Evolutionary conservation across 768 basidiomycete species (phyloP).

Genomic region (Pseudohyphozyma bogoriensis): DNA sequence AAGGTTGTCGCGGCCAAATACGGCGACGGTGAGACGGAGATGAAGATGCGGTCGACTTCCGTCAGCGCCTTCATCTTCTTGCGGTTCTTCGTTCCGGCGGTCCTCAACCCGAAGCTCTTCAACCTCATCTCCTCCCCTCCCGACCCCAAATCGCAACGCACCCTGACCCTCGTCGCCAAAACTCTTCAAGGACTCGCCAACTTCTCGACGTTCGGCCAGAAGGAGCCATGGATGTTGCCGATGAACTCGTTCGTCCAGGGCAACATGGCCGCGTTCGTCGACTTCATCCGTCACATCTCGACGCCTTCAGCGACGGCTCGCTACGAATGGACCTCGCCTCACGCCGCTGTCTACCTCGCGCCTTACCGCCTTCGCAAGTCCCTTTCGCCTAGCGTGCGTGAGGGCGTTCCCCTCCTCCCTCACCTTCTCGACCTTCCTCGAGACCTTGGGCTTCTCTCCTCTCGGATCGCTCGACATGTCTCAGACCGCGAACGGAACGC

Average conservation of each 20-base stretch:
- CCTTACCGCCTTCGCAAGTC: slow-evolving; percentile 17
- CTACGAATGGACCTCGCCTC: slow-evolving; percentile 27
- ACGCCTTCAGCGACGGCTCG: slow-evolving; percentile 8
- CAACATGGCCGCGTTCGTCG: slow-evolving; percentile 59
- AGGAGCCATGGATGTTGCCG: slow-evolving; percentile 72
- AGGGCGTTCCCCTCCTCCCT: slow-evolving; percentile 54
- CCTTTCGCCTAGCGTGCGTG: slow-evolving; percentile 41
- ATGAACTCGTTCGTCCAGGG: slow-evolving; percentile 62
- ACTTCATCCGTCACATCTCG: slow-evolving; percentile 47
- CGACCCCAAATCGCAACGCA: slow-evolving; percentile 47
- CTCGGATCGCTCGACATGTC: slow-evolving; percentile 58
- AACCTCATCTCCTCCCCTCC: slow-evolving; percentile 50
- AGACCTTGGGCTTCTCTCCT: slow-evolving; percentile 64
- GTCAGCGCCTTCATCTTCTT: slow-evolving; percentile 84
- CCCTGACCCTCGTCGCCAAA: slow-evolving; percentile 73
- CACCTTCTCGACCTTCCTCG: slow-evolving; percentile 66
- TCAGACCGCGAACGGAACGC: slow-evolving; percentile 49
- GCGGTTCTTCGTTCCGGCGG: slow-evolving; percentile 79
- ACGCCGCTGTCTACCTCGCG: slow-evolving; percentile 20
- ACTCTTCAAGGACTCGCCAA: slow-evolving; percentile 84
- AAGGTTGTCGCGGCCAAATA: slow-evolving; percentile 24
- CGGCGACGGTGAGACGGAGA: slow-evolving; percentile 18
- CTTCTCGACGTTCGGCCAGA: slow-evolving; percentile 42
- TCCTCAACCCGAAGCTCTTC: slow-evolving; percentile 77
- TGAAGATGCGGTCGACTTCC: slow-evolving; percentile 57